phyloP scores from a whole-genome alignment of 768 basidiomycete species.

The Leccinum barrowsii region DNA sequence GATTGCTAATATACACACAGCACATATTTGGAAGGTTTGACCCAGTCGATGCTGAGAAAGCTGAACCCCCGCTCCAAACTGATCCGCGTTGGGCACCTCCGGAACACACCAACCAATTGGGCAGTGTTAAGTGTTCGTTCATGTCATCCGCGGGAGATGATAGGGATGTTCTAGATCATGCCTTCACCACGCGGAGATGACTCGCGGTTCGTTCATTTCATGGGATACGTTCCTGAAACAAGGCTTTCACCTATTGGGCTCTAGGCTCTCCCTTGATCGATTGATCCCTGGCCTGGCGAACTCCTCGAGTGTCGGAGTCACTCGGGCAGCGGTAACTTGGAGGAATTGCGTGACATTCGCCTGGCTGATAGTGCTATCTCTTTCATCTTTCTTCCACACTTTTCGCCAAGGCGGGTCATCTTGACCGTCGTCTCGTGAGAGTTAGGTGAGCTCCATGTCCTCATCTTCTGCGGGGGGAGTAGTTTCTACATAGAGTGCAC shows the following conservation, averaged over 20 bases:
- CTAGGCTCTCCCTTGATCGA: background rate
- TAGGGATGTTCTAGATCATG: background rate
- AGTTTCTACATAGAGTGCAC: background rate
- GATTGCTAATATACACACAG: slow-evolving; percentile 4
- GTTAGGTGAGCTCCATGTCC: background rate
- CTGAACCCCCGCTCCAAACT: slow-evolving; percentile 4
- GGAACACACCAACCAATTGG: background rate
- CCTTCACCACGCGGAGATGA: slow-evolving; percentile 12
- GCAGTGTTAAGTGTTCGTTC: slow-evolving; percentile 1
- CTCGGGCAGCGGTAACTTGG: background rate
- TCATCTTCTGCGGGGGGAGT: background rate
- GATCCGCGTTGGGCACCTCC: slow-evolving; percentile 8
- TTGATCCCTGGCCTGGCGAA: background rate
- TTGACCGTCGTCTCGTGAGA: background rate
- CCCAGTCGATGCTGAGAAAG: background rate
- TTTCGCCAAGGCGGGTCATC: background rate
- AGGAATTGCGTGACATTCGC: background rate
- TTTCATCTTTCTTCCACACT: background rate
- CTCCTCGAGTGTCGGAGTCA: background rate
- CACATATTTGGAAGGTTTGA: slow-evolving; percentile 12
- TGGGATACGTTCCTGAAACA: background rate
- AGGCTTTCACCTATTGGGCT: background rate
- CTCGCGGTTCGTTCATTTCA: background rate
- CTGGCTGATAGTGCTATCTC: background rate
- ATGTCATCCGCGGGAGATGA: slow-evolving; percentile 4